Conservation (phyloP, 306 rosid species). For the Gastrolobium bilobum region DNA sequence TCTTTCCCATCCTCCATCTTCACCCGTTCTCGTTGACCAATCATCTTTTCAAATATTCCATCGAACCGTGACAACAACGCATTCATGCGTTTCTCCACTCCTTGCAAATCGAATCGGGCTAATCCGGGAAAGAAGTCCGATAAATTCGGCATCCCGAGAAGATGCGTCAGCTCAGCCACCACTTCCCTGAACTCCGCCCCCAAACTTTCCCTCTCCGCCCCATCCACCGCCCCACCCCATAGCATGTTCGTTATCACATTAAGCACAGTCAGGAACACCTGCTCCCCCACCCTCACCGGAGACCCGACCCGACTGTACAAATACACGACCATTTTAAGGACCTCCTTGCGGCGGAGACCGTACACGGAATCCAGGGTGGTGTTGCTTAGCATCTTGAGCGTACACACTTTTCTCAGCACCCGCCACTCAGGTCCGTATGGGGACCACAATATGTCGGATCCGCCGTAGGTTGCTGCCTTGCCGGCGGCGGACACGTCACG, state of each 20-base stretch:
- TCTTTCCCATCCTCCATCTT: background rate
- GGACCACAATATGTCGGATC: conserved; percentile 68
- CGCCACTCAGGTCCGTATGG: conserved; percentile 88
- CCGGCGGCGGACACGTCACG: conserved; percentile 74
- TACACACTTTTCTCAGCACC: conserved; percentile 76
- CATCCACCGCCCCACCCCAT: conserved; percentile 81
- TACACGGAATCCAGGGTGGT: conserved; percentile 67
- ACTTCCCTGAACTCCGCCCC: conserved; percentile 75
- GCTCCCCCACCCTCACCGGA: conserved; percentile 65
- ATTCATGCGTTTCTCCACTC: conserved; percentile 60
- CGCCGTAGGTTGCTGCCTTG: conserved; percentile 53
- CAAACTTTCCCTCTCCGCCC: conserved; percentile 55
- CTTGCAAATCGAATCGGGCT: conserved; percentile 87
- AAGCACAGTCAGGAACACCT: conserved; percentile 64
- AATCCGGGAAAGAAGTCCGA: conserved; percentile 80
- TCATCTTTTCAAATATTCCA: conserved; percentile 66
- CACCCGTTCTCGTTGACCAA: conserved; percentile 43
- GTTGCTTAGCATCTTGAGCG: conserved; percentile 74
- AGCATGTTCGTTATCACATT: conserved; percentile 74
- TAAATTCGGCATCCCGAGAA: conserved; percentile 69
- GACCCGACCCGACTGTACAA: conserved; percentile 55
- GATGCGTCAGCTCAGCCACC: conserved; percentile 55
- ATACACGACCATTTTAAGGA: conserved; percentile 55
- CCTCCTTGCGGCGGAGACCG: conserved; percentile 64
- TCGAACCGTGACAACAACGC: conserved; percentile 54